phyloP scores from a whole-genome alignment of 352 stramenopile genomes.

The Stramenopiles sp. region DNA sequence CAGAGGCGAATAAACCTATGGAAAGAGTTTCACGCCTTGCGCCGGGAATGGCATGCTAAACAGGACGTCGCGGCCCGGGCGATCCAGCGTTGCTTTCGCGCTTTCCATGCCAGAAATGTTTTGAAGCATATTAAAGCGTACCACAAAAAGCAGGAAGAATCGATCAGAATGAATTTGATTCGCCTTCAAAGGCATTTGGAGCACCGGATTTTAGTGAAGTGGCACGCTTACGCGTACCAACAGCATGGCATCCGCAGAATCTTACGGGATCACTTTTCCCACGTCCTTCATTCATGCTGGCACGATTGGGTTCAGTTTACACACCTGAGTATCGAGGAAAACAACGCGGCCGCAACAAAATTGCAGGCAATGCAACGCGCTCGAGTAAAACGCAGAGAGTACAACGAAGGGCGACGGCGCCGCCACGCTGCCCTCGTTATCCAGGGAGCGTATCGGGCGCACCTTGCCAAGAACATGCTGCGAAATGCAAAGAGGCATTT shows the following conservation, averaged over 20 bases:
- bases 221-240: neutral
- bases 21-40: neutral
- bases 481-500: conserved; percentile 27
- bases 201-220: neutral
- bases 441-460: conserved; percentile 36
- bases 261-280: neutral
- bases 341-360: neutral
- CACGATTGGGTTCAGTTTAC: neutral
- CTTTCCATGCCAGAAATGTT: neutral
- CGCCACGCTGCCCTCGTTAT: conserved; percentile 26
- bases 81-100: neutral
- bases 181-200: conserved; percentile 5
- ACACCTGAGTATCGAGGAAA: neutral
- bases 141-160: neutral
- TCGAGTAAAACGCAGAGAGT: neutral
- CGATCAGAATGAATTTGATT: neutral
- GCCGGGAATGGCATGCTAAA: neutral
- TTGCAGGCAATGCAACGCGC: conserved; percentile 1
- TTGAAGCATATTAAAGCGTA: neutral
- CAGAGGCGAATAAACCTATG: neutral
- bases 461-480: conserved; percentile 17
- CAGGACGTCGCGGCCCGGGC: neutral
- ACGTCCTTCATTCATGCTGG: neutral
- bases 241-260: neutral
- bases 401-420: conserved; percentile 17